Evolutionary conservation across 1,284 basidiomycete species (phyloP).

Genomic region (Moniliophthora roreri): DNA sequence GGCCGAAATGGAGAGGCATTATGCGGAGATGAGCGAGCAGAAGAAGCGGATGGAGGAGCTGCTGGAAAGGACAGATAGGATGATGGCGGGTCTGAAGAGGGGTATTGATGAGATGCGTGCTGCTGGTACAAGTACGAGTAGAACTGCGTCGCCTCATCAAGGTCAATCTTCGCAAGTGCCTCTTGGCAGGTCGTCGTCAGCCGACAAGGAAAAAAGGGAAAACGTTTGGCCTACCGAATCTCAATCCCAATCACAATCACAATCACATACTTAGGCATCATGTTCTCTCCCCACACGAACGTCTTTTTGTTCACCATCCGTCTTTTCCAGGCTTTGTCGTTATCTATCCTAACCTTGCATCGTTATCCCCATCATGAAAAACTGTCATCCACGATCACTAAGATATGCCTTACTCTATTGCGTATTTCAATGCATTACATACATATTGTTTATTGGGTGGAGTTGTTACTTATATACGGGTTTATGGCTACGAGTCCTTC

Average conservation of each 20-base stretch:
- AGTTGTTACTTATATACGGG: not conserved
- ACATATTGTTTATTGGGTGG: not conserved
- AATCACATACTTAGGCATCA: not conserved
- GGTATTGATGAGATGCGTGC: constrained; percentile 65
- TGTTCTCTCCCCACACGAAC: no score
- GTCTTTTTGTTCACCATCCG: no score
- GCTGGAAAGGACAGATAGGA: constrained; percentile 67
- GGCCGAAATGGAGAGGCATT: constrained; percentile 68
- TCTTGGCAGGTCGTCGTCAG: constrained; percentile 12
- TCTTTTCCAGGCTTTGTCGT: not conserved
- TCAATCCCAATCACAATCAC: constrained; percentile 4
- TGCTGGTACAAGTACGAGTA: not conserved
- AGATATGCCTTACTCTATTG: not conserved
- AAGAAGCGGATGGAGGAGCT: constrained; percentile 65
- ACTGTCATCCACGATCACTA: not conserved
- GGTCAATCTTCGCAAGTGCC: constrained; percentile 16
- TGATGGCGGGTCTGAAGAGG: constrained; percentile 69
- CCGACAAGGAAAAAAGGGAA: constrained; percentile 17
- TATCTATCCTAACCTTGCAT: not conserved
- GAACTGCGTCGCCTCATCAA: constrained; percentile 9
- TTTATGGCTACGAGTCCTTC: not conserved
- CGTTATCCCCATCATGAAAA: no score
- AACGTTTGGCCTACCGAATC: constrained; percentile 18
- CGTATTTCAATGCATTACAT: not conserved
- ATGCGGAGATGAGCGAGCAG: constrained; percentile 58